Evolutionary conservation across 768 basidiomycete genomes (phyloP).

Genomic region (Crucibulum laeve): DNA sequence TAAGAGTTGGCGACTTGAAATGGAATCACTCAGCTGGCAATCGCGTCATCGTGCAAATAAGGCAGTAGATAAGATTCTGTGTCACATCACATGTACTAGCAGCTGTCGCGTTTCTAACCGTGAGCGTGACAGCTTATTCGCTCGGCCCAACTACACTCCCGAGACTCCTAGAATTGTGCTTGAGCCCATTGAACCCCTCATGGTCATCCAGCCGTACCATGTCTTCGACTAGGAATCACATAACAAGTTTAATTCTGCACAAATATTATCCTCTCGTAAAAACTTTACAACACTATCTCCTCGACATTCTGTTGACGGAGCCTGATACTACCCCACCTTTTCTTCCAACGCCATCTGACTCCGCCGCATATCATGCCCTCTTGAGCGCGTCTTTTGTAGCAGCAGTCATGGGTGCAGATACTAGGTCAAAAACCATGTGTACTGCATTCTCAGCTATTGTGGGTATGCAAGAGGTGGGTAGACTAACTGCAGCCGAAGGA

Average conservation of each 20-base stretch:
- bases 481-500: background rate
- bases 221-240: background rate
- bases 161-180: too few species aligned
- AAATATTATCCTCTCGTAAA: conserved; percentile 40
- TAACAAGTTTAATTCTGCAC: conserved; percentile 30
- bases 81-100: too few species aligned
- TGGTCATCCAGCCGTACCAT: background rate
- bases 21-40: too few species aligned
- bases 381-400: conserved; percentile 45
- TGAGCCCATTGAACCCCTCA: too few species aligned
- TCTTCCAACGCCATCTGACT: conserved; percentile 17
- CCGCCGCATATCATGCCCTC: conserved; percentile 25
- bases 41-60: too few species aligned
- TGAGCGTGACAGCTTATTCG: too few species aligned
- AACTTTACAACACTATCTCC: conserved; percentile 33
- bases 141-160: too few species aligned
- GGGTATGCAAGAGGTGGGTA: conserved; percentile 51
- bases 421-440: conserved; percentile 13
- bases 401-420: conserved; percentile 14
- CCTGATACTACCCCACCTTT: conserved; percentile 6
- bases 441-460: conserved; percentile 33
- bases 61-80: too few species aligned
- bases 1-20: too few species aligned
- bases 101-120: too few species aligned
- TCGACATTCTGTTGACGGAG: conserved; percentile 23